Conservation (phyloP, 2,329 filamentous ascomycete genomes). For the Cytospora mali region DNA sequence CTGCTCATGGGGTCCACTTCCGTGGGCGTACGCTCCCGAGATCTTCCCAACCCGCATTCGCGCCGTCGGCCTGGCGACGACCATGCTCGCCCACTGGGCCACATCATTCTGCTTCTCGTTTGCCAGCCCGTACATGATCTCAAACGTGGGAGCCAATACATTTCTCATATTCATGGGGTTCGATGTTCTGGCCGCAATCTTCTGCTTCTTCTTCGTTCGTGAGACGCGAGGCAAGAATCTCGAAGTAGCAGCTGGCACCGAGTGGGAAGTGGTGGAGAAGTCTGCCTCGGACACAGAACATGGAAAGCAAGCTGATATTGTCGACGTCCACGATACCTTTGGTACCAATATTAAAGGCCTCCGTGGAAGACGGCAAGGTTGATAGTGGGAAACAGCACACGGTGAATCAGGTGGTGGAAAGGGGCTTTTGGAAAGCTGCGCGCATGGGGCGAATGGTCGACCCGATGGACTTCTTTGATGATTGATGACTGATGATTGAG, state of each 20-base stretch:
- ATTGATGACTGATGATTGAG: not conserved
- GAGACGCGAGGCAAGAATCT: constrained; percentile 24
- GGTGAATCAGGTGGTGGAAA: not conserved
- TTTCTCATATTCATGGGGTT: constrained; percentile 25
- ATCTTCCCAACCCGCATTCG: constrained; percentile 29
- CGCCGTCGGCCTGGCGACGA: constrained; percentile 48
- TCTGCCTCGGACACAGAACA: constrained; percentile 5
- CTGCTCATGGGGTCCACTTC: constrained; percentile 27
- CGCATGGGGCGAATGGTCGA: not conserved
- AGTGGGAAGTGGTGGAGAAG: constrained; percentile 17
- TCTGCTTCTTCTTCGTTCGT: constrained; percentile 18
- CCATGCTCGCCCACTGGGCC: constrained; percentile 20
- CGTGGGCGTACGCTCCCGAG: constrained; percentile 28
- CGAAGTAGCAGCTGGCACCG: constrained; percentile 15
- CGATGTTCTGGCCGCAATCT: constrained; percentile 16
- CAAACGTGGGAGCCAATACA: constrained; percentile 16
- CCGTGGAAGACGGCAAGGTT: constrained; percentile 6
- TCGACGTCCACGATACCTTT: constrained; percentile 12
- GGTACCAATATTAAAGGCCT: not conserved
- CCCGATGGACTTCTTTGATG: not conserved
- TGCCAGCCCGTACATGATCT: constrained; percentile 20
- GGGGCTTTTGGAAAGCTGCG: not conserved
- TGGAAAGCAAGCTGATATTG: constrained; percentile 6
- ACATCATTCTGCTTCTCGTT: constrained; percentile 34
- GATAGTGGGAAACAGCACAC: not conserved